These are phyloP conservation scores for Tuber umbilicatum DNA, from an alignment of 495 filamentous ascomycete genomes.

Conservation along the genomic window DNA sequence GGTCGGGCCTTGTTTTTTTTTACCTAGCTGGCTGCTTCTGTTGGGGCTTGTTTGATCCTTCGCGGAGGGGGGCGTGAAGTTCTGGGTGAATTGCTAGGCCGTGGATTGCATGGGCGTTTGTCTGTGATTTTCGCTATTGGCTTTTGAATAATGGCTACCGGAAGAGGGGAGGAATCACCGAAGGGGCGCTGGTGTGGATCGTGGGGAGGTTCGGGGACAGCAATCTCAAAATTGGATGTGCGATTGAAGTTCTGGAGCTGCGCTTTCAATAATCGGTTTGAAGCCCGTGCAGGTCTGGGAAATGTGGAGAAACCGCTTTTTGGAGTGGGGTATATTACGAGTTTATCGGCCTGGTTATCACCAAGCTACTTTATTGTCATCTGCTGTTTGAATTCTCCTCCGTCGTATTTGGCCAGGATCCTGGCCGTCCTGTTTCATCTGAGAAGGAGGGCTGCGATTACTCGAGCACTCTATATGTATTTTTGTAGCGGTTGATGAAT, in stretches of 20 bases:
- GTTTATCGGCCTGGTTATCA: slow-evolving; percentile 30
- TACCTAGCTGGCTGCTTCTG: slow-evolving; percentile 10
- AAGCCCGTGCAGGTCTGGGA: neutral
- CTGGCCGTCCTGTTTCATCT: neutral
- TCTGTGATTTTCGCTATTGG: neutral
- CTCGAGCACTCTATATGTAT: neutral
- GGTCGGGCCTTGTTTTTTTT: slow-evolving; percentile 28
- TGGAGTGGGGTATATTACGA: neutral
- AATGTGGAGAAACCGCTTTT: neutral
- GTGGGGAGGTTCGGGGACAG: slow-evolving; percentile 28
- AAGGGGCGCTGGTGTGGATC: slow-evolving; percentile 32
- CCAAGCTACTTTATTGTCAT: slow-evolving; percentile 24
- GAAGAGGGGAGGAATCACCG: neutral
- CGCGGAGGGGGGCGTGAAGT: slow-evolving; percentile 12
- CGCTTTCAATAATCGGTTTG: slow-evolving; percentile 12
- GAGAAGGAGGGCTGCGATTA: neutral
- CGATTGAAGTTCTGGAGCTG: slow-evolving; percentile 13
- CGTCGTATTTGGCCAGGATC: slow-evolving; percentile 5
- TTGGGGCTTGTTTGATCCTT: slow-evolving; percentile 22
- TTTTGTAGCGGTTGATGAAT: neutral
- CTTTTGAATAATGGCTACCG: neutral
- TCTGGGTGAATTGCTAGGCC: slow-evolving; percentile 18
- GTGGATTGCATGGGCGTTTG: slow-evolving; percentile 17
- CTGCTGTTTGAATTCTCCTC: slow-evolving; percentile 26
- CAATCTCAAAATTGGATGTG: slow-evolving; percentile 19